These are phyloP conservation scores for Penicillium sp. DNA, from an alignment of 2,329 filamentous ascomycete genomes.

Conservation along the genomic window DNA sequence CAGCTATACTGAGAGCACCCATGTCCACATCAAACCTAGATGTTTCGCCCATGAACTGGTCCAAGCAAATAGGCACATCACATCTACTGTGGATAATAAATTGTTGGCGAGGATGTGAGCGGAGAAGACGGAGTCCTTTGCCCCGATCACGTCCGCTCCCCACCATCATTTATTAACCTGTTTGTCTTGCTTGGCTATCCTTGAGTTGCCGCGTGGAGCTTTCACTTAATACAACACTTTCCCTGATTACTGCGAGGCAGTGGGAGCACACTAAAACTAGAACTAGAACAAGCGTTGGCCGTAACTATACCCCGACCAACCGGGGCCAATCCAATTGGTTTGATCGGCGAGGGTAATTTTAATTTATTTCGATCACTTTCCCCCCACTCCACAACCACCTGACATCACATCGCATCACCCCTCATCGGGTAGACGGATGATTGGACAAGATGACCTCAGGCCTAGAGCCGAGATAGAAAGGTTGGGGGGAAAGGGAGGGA, in stretches of 20 bases:
- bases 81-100: neutral
- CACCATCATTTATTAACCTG: no score
- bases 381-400: neutral
- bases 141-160: neutral
- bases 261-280: neutral
- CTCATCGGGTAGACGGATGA: neutral
- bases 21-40: neutral
- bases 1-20: slow-evolving; percentile 4
- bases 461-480: neutral
- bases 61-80: neutral
- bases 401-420: neutral
- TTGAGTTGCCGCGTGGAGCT: no score
- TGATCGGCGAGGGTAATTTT: neutral
- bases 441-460: neutral
- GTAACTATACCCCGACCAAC: neutral
- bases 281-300: neutral
- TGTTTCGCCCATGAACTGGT: neutral
- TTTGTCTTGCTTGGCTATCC: no score
- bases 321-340: neutral
- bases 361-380: no score
- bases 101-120: neutral
- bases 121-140: neutral
- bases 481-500: neutral
- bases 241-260: no score
- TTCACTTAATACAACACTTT: no score